Evolutionary conservation across 2,329 filamentous ascomycete genomes (phyloP), one percentile per base, ranked within the genome.

Genomic region (Zarea fungicola): DNA sequence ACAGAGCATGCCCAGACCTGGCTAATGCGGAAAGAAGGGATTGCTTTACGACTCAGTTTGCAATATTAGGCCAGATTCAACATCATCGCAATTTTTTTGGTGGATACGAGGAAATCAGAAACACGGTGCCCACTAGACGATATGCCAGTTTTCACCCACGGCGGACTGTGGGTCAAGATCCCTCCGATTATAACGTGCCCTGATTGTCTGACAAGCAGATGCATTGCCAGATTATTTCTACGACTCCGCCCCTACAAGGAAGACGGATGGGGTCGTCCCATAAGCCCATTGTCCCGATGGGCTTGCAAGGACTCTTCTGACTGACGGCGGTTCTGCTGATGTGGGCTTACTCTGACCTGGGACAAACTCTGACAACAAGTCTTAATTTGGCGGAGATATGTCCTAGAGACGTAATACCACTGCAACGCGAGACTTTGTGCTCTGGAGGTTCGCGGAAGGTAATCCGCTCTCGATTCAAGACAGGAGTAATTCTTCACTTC

Each of bases 91-190:
- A n/a, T n/a, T n/a, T n/a, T n/a, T n/a, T n/a, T n/a, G n/a, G n/a
- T n/a, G n/a, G n/a, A n/a, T n/a, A n/a, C n/a, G n/a, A n/a, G n/a
- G n/a, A n/a, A n/a, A n/a, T n/a, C n/a, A n/a, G n/a, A n/a, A n/a
- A n/a, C n/a, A n/a, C n/a, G n/a, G n/a, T n/a, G 14, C 23, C 19
- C 18, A n/a, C 9, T 6, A 32, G 35, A 25, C 9, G 21, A 21
- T 28, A 16, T 28, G 32, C 36, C 25, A 41, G 28, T 41, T 34
- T 40, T 32, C n/a, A n/a, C n/a, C 44, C 44, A 32, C 26, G 36
- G 41, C 36, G n/a, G 44, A 48, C 45, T 34, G 45, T 48, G 45
- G 45, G 29, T 48, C 45, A 28, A 48, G 37, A 48, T 48, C 37
- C 45, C 36, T 40, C 34, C 28, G 29, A 34, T 48, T 42, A n/a